Percentiles rank a stretch among this genome's conserved stretches.
Evolutionary conservation across 2,329 filamentous ascomycete species (phyloP).

Genomic region (Neonectria coccinea): DNA sequence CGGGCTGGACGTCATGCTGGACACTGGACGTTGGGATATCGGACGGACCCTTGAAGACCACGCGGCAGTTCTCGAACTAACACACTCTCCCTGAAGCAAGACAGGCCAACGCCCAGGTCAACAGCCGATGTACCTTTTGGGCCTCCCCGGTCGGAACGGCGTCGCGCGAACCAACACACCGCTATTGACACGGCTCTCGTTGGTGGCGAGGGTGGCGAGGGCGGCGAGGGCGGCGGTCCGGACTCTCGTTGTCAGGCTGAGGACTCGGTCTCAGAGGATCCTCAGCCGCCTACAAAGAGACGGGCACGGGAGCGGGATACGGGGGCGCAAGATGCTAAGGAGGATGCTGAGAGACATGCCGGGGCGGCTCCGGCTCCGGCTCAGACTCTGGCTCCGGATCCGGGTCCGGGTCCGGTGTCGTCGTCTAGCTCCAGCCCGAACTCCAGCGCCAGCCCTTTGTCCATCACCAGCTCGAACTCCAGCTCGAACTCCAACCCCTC

Average conservation of each 20-base stretch:
- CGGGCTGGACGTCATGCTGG: neutral
- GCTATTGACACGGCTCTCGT: slow-evolving; percentile 2
- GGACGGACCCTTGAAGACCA: neutral
- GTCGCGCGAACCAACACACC: slow-evolving; percentile 29
- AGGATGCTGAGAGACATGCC: neutral
- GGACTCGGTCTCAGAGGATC: neutral
- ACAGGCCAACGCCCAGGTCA: slow-evolving; percentile 24
- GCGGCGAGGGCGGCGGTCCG: neutral
- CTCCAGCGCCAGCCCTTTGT: neutral
- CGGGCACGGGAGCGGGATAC: neutral
- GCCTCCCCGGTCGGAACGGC: slow-evolving; percentile 25
- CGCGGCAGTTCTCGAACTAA: slow-evolving; percentile 29
- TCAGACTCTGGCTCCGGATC: neutral
- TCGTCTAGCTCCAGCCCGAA: neutral
- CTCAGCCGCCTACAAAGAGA: neutral
- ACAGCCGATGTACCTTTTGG: slow-evolving; percentile 15
- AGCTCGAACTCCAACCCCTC: too few species aligned
- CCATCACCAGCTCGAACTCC: too few species aligned
- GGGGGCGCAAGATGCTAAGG: neutral
- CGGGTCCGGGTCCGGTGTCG: neutral
- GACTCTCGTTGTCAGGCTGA: neutral
- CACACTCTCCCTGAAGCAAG: slow-evolving; percentile 16
- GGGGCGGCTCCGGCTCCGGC: neutral
- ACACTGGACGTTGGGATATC: neutral
- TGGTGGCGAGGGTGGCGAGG: neutral